phyloP scores from a whole-genome alignment of 2,329 filamentous ascomycete genomes.

The Aureobasidium leucospermi region DNA sequence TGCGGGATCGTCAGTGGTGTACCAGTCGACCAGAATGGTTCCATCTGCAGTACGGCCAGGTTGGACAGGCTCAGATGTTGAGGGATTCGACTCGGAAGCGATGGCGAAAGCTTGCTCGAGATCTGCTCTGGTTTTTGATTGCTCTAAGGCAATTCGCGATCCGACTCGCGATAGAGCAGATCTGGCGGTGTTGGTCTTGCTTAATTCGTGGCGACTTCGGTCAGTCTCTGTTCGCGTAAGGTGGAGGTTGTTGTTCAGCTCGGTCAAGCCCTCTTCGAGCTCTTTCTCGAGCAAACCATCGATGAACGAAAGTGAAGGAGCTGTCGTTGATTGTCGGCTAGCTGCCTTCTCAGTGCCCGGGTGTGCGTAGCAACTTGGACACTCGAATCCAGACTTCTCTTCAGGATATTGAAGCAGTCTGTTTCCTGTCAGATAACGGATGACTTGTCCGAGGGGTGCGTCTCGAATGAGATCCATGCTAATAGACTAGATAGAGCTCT shows the following conservation, averaged over 20 bases:
- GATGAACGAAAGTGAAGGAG: not conserved
- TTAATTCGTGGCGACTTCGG: not conserved
- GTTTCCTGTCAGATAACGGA: constrained; percentile 37
- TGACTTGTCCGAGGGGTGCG: constrained; percentile 39
- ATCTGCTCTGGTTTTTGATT: constrained; percentile 12
- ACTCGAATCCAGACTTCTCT: constrained; percentile 48
- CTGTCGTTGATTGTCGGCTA: not conserved
- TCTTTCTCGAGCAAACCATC: not conserved
- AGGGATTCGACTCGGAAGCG: constrained; percentile 15
- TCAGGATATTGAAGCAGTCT: constrained; percentile 40
- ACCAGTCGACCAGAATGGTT: constrained; percentile 46
- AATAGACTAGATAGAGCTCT: not conserved
- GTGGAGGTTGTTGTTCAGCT: not conserved
- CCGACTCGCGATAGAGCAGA: constrained; percentile 7
- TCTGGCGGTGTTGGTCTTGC: constrained; percentile 3
- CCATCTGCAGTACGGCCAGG: constrained; percentile 40
- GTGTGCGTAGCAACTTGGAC: constrained; percentile 38
- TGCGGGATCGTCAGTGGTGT: constrained; percentile 45
- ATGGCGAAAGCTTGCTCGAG: not conserved
- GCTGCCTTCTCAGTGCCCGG: constrained; percentile 8
- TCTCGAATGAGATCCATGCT: constrained; percentile 35
- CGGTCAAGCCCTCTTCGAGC: not conserved
- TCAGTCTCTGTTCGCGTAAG: constrained; percentile 14
- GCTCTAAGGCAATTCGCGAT: constrained; percentile 13
- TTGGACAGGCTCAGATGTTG: not conserved